phyloP scores from a whole-genome alignment of 345 rosid species.

The Nephelium lappaceum region DNA sequence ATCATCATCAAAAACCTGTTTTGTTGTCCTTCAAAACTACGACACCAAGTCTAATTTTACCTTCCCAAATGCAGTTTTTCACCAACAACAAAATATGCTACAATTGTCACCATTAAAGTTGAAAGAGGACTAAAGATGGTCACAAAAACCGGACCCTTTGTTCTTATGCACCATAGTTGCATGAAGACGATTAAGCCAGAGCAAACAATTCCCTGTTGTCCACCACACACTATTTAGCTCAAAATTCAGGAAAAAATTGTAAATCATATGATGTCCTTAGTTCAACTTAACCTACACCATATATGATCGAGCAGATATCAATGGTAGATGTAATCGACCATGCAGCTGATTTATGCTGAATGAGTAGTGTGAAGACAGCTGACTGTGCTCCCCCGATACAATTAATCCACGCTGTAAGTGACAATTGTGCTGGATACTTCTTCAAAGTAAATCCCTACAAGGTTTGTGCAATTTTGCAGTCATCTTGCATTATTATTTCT shows the following conservation, averaged over 20 bases:
- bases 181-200: constrained; percentile 14
- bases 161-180: constrained; percentile 36
- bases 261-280: neutral
- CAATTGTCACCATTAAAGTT: constrained; percentile 25
- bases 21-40: neutral
- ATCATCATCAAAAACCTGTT: neutral
- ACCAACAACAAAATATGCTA: constrained; percentile 33
- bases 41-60: constrained; percentile 12
- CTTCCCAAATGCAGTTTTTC: constrained; percentile 32
- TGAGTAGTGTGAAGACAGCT: constrained; percentile 25
- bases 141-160: constrained; percentile 34
- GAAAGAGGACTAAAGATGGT: constrained; percentile 33
- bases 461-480: neutral
- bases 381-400: constrained; percentile 32
- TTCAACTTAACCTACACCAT: neutral
- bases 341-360: constrained; percentile 20
- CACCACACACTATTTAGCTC: neutral
- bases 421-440: constrained; percentile 37
- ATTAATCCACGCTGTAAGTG: constrained; percentile 33
- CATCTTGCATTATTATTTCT: neutral
- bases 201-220: neutral
- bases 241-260: neutral
- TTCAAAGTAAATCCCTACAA: constrained; percentile 31
- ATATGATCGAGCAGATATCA: constrained; percentile 6
- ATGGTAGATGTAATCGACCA: neutral